Percentiles rank a stretch among this genome's conserved stretches.
Conservation (phyloP, 2,329 filamentous ascomycete genomes). For the Cercospora zeae-maydis region DNA sequence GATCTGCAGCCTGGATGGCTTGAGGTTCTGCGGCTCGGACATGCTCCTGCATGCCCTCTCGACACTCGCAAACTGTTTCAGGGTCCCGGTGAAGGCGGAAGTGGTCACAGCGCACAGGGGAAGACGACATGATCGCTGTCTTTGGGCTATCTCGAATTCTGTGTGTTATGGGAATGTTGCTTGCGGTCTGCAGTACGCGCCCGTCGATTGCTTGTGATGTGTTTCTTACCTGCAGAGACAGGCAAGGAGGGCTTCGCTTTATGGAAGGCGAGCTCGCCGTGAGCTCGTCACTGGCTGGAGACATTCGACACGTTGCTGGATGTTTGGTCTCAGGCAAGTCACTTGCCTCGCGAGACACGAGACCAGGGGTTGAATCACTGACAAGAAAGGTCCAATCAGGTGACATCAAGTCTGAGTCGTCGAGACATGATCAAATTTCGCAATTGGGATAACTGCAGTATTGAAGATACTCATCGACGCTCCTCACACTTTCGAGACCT, state of each 20-base stretch:
- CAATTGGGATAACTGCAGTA: not conserved
- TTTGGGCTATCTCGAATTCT: not conserved
- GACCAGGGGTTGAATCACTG: not conserved
- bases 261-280: not conserved
- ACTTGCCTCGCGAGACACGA: slow-evolving; percentile 8
- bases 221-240: not conserved
- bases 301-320: slow-evolving; percentile 3
- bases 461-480: not conserved
- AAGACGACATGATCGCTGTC: slow-evolving; percentile 4
- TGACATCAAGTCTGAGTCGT: slow-evolving; percentile 7
- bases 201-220: not conserved
- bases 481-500: not conserved
- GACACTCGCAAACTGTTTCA: not conserved
- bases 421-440: not conserved
- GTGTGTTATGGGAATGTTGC: not conserved
- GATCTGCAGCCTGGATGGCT: not conserved
- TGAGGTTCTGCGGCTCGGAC: not conserved
- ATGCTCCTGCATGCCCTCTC: not conserved
- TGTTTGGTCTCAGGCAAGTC: slow-evolving; percentile 11
- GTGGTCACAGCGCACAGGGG: not conserved
- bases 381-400: slow-evolving; percentile 2
- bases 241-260: not conserved
- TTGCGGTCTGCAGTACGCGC: not conserved
- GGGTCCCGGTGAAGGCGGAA: slow-evolving; percentile 6
- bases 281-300: not conserved